A percentile compares a stretch with the other conserved stretches of the same genome.
These are phyloP conservation scores for Fimicolochytrium jonesii DNA, from an alignment of 192 early-diverging fungal genomes.

Conservation along the genomic window DNA sequence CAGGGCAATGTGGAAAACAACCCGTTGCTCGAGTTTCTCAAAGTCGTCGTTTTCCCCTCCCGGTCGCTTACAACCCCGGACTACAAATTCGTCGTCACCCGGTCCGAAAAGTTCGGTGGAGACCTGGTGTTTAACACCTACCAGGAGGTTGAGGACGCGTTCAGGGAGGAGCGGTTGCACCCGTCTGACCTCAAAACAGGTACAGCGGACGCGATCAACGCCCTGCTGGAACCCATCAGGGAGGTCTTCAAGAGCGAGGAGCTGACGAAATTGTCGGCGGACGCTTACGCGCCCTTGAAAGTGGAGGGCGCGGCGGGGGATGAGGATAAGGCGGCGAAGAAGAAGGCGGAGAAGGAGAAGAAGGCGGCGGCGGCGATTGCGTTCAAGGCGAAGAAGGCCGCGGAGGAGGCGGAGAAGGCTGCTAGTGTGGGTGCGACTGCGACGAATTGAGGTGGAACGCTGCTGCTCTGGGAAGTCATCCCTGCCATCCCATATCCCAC, in stretches of 20 bases:
- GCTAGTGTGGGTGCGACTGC: too few relatives aligned
- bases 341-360: conserved; percentile 10
- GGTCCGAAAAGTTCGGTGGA: conserved; percentile 91
- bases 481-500: too few relatives aligned
- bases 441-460: too few relatives aligned
- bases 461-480: too few relatives aligned
- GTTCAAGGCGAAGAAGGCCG: background rate
- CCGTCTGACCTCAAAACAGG: conserved; percentile 93
- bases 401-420: background rate
- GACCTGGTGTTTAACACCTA: conserved; percentile 68
- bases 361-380: background rate
- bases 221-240: conserved; percentile 83
- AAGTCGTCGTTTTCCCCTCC: conserved; percentile 86
- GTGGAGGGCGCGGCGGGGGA: background rate
- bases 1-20: conserved; percentile 90
- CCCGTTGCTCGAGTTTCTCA: conserved; percentile 86
- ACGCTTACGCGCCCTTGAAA: conserved; percentile 71
- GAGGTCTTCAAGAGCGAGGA: conserved; percentile 65
- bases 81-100: conserved; percentile 52
- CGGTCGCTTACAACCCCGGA: conserved; percentile 51
- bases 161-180: conserved; percentile 80
- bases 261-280: conserved; percentile 63
- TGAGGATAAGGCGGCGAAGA: conserved; percentile 26
- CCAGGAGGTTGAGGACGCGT: conserved; percentile 78
- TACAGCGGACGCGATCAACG: conserved; percentile 77